A percentile compares a stretch with the other conserved stretches of the same genome.
Conservation (phyloP, 2,329 filamentous ascomycete species). For the Pestalotiopsis sp. region DNA sequence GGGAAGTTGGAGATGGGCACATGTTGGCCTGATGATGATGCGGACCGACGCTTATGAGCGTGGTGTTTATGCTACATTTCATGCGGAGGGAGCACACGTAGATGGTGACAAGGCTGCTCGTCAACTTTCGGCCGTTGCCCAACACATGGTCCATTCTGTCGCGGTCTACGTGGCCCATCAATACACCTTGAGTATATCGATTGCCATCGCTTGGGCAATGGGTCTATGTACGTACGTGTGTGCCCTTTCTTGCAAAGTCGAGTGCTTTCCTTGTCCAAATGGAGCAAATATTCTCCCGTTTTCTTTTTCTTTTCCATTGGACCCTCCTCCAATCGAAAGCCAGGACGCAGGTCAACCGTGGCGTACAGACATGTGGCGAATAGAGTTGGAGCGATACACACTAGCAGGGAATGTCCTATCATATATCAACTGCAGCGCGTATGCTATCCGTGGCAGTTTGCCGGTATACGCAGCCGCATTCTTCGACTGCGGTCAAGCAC, state of each 20-base stretch:
- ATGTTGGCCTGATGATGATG: conserved; percentile 35
- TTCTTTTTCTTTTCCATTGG: neutral
- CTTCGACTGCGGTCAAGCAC: neutral
- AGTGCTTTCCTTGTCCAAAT: no score
- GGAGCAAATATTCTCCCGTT: neutral
- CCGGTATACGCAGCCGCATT: neutral
- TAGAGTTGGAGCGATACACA: neutral
- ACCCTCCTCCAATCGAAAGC: neutral
- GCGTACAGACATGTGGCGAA: neutral
- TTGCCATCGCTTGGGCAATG: no score
- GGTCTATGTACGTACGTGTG: no score
- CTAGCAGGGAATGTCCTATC: neutral
- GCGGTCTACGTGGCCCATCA: no score
- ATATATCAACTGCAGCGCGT: neutral
- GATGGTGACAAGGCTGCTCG: no score
- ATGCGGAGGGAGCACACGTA: no score
- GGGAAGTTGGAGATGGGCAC: conserved; percentile 31
- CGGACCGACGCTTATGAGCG: neutral
- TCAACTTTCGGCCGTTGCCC: no score
- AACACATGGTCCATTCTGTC: no score
- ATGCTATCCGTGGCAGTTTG: neutral
- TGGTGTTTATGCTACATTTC: neutral
- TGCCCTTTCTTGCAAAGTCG: no score
- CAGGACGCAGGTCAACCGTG: neutral
- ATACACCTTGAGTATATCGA: no score